Percentiles rank a stretch among this genome's conserved stretches.
These are phyloP conservation scores for Fusarium sarcochroum DNA, from an alignment of 2,329 filamentous ascomycete genomes.

Conservation along the genomic window DNA sequence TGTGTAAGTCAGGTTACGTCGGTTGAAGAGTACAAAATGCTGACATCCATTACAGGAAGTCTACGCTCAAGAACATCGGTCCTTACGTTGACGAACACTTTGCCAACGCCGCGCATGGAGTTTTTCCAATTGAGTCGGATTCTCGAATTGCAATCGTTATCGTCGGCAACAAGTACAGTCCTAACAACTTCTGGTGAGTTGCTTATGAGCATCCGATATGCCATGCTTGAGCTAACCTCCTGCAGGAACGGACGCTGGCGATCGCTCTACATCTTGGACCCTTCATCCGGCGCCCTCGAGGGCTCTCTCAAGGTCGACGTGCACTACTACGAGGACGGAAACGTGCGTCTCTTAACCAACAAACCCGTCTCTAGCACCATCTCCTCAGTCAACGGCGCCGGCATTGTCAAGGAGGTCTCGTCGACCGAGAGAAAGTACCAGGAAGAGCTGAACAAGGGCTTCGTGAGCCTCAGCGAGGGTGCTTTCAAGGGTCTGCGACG, in stretches of 20 bases:
- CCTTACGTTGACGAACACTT: constrained; percentile 91
- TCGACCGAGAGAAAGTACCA: constrained; percentile 91
- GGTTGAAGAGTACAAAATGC: neutral
- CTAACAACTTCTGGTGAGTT: constrained; percentile 92
- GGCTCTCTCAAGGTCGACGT: constrained; percentile 94
- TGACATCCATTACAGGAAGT: constrained; percentile 72
- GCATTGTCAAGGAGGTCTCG: constrained; percentile 84
- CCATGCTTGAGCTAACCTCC: constrained; percentile 37
- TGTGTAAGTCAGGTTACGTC: constrained; percentile 70
- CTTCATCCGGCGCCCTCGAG: constrained; percentile 76
- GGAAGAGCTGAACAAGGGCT: constrained; percentile 93
- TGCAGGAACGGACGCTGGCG: constrained; percentile 95
- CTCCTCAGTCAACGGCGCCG: constrained; percentile 73
- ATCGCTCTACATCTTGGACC: constrained; percentile 84
- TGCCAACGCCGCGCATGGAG: constrained; percentile 82
- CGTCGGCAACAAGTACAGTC: constrained; percentile 97
- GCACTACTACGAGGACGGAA: constrained; percentile 99
- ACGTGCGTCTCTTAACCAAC: constrained; percentile 91
- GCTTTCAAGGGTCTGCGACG: constrained; percentile 94
- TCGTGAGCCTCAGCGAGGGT: constrained; percentile 89
- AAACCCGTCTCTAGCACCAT: constrained; percentile 78
- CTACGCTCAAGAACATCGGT: constrained; percentile 82
- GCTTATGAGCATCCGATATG: neutral
- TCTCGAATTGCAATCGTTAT: constrained; percentile 83
- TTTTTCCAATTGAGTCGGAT: constrained; percentile 84